Base-by-base conservation (phyloP, 2,329 filamentous ascomycete species). In the Cladosporium sp. region DNA sequence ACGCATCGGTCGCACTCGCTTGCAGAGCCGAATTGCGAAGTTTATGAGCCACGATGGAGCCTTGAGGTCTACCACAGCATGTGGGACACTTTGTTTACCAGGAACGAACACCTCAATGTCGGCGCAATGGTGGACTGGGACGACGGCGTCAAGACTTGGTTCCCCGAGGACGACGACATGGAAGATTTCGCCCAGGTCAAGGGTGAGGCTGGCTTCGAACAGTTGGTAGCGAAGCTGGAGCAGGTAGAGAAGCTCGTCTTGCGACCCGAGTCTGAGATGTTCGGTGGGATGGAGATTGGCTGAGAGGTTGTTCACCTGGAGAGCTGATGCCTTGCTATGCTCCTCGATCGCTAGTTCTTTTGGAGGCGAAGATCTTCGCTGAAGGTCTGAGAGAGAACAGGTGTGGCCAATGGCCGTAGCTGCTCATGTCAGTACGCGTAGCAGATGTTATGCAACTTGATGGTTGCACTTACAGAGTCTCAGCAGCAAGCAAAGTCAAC, bases 1-100 rank as follows among this genome's bases (percentile, higher is more conserved):
- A 32, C 64, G 7, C 46, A 57, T 25, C 32, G 53, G 3, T 61
- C 36, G 32, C 49, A 21, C 3, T 53, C 25, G 21, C 43, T 32
- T 1, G 57, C n/a, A 26, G 58, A 49, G 23, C 58, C 58, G 18
- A 18, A 64, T 11, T 51, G 65, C 21, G 68, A 60, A 2, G 46
- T 69, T 8, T 70, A 67, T 53, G 72, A 76, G 63, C 66, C 70
- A 10, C 70, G 73, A 11, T 76, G 74, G 74, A 69, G 67, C 13
- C 54, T 78, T 14, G 69, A 67, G 18, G 69, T 77, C 5, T 73
- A 67, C 54, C 69, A 73, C 36, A 66, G 66, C 10, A 67, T 69
- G 13, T 78, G 76, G 76, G 70, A 71, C n/a, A 69, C 53, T 5
- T 66, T 64, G 28, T 67, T 78, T 14, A 66, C 67, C 1, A 43